phyloP scores from a whole-genome alignment of 305 asterid species.

The Solanum hybrid region DNA sequence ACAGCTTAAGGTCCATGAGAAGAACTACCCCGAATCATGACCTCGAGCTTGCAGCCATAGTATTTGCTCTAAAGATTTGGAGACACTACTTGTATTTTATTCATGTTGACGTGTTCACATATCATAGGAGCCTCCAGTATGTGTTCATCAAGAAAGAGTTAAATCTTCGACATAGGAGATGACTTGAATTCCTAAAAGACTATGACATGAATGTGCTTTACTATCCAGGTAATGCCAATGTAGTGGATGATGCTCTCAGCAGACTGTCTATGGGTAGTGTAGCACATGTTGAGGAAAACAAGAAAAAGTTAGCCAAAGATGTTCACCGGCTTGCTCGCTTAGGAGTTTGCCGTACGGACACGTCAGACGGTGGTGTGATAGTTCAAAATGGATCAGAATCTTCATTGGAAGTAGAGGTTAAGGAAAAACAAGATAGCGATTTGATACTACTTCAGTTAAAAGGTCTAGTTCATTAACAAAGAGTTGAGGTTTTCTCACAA shows the following conservation, averaged over 20 bases:
- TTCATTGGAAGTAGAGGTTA: not conserved
- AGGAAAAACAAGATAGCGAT: not conserved
- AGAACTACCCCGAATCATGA: not conserved
- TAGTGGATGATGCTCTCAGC: not conserved
- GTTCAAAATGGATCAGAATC: not conserved
- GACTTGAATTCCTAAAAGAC: not conserved
- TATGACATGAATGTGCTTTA: not conserved
- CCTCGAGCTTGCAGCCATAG: not conserved
- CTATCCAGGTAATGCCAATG: not conserved
- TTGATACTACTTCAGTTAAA: not conserved
- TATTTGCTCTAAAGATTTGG: not conserved
- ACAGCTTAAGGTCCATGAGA: not conserved
- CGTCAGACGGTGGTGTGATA: not conserved
- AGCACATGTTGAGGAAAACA: not conserved
- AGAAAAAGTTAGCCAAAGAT: not conserved
- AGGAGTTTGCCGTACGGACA: not conserved
- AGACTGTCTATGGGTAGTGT: not conserved
- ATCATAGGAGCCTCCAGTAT: not conserved
- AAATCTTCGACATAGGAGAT: not conserved
- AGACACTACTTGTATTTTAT: not conserved
- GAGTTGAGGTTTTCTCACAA: not conserved
- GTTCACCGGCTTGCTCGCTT: not conserved
- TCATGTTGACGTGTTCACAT: not conserved
- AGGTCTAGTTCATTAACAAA: not conserved
- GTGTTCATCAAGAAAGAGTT: not conserved